These are phyloP conservation scores for Articulospora tetracladia DNA, from an alignment of 495 filamentous ascomycete species.

Conservation along the genomic window DNA sequence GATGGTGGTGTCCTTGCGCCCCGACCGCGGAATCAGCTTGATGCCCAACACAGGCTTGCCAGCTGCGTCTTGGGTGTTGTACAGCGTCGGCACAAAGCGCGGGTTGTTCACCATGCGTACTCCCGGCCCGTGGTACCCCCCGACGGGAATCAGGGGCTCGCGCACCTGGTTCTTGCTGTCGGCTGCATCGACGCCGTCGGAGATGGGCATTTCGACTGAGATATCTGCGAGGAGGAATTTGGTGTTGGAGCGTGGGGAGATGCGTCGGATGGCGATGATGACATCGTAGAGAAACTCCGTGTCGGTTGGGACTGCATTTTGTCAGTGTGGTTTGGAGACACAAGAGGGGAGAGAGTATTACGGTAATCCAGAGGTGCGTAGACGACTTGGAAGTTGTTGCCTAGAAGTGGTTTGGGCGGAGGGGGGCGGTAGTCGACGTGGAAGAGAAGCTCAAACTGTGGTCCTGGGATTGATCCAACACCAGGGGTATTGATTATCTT, in stretches of 20 bases:
- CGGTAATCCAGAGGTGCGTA: constrained; percentile 1
- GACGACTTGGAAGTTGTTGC: background rate
- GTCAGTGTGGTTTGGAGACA: background rate
- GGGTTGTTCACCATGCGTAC: constrained; percentile 1
- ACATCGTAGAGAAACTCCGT: constrained; percentile 4
- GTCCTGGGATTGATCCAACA: background rate
- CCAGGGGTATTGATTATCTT: background rate
- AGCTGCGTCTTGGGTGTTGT: background rate
- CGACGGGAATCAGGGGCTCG: background rate
- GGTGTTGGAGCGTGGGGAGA: background rate
- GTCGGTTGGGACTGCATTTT: background rate
- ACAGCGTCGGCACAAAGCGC: constrained; percentile 3
- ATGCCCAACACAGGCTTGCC: constrained; percentile 1
- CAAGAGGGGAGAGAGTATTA: background rate
- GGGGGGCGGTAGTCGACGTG: background rate
- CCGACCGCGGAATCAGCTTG: constrained; percentile 1
- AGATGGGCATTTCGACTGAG: constrained; percentile 4
- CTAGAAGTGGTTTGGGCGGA: background rate
- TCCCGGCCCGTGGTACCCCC: background rate
- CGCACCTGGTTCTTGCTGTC: background rate
- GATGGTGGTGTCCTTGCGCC: background rate
- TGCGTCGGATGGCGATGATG: constrained; percentile 2
- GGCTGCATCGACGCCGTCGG: background rate
- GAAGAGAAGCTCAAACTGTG: constrained; percentile 2
- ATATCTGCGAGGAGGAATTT: background rate